Base-by-base conservation (phyloP, 768 basidiomycete genomes). In the Phaeotremella skinneri region DNA sequence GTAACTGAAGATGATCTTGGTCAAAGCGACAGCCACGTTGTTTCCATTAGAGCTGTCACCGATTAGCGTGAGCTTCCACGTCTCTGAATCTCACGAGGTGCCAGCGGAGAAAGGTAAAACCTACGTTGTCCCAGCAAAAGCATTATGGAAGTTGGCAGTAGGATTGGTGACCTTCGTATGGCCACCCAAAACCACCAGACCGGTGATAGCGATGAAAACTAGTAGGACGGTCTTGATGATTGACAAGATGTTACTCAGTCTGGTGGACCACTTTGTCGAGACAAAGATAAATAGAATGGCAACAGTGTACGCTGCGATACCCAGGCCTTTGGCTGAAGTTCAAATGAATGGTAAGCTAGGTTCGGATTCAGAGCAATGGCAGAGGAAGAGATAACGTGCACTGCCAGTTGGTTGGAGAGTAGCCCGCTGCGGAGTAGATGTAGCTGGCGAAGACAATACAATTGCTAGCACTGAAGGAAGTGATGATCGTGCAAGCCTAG, bases 1-100 rank as follows among this genome's bases (percentile, higher is more conserved):
- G 32, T 67, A 72, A 7, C 59, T 57, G 51, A 69, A 72, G 55
- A 65, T 72, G 48, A 68, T 67, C 25, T 62, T 70, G 52, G 60
- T 50, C 47, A 70, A 50, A 39, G 64, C 67, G 32, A 58, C 68
- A 16, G 62, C 52, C 23, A 68, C 25, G n/a, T 23, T 47, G 37
- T 71, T 68, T 17, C 61, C 63, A 32, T 60, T 61, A 34, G 29
- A 37, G 3, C 32, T 53, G 32, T 11, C 32, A 30, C 39, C 31
- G 17, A 20, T 5, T 14, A 21, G 14, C 30, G 50, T 54, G 14
- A 6, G 34, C 9, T 23, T 5, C 34, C 9, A 39, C n/a, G 9
- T 9, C 21, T 25, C 23, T 5, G 11, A 9, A 17, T 51, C 17
- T 25, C 11, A 14, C 49, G 21, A 13, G 13, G 30, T 25, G n/a